A percentile compares a stretch with the other conserved stretches of the same genome.
Conservation (phyloP, 371 early-diverging fungal genomes). For the Rhizopus arrhizus region DNA sequence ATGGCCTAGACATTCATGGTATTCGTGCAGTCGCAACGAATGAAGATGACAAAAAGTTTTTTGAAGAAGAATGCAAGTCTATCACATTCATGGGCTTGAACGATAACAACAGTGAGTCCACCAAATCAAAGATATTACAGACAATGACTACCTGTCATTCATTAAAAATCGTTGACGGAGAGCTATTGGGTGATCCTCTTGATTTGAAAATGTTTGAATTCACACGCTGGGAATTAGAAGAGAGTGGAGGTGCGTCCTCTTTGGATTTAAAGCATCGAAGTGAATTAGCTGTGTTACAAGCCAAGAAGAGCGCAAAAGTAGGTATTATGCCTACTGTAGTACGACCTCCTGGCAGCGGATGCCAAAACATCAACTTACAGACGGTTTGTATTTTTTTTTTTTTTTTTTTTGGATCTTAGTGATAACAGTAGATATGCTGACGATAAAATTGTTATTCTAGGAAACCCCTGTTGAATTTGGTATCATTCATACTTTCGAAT, state of each 20-base stretch:
- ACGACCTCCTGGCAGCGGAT: slow-evolving; percentile 73
- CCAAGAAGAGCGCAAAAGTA: slow-evolving; percentile 46
- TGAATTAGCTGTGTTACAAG: slow-evolving; percentile 36
- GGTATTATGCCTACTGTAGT: slow-evolving; percentile 84
- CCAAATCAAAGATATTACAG: slow-evolving; percentile 51
- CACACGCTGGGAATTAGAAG: slow-evolving; percentile 90
- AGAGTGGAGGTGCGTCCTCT: slow-evolving; percentile 62
- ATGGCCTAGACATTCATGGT: slow-evolving; percentile 96
- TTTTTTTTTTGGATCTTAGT: not conserved
- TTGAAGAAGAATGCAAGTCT: slow-evolving; percentile 43
- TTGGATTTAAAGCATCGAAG: slow-evolving; percentile 42
- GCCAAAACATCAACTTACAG: slow-evolving; percentile 40
- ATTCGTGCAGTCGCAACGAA: slow-evolving; percentile 57
- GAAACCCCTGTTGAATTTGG: slow-evolving; percentile 74
- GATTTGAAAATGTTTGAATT: slow-evolving; percentile 99
- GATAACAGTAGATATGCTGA: not conserved
- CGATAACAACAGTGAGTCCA: slow-evolving; percentile 22
- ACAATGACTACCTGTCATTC: slow-evolving; percentile 97
- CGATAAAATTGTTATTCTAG: not conserved
- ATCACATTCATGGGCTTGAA: slow-evolving; percentile 31
- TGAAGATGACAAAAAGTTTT: slow-evolving; percentile 30
- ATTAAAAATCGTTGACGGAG: slow-evolving; percentile 87
- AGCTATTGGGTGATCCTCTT: slow-evolving; percentile 96
- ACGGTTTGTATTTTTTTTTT: slow-evolving; percentile 17
- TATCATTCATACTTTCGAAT: slow-evolving; percentile 94